Base-by-base conservation (phyloP, 345 rosid genomes). In the Corymbia maculata region DNA sequence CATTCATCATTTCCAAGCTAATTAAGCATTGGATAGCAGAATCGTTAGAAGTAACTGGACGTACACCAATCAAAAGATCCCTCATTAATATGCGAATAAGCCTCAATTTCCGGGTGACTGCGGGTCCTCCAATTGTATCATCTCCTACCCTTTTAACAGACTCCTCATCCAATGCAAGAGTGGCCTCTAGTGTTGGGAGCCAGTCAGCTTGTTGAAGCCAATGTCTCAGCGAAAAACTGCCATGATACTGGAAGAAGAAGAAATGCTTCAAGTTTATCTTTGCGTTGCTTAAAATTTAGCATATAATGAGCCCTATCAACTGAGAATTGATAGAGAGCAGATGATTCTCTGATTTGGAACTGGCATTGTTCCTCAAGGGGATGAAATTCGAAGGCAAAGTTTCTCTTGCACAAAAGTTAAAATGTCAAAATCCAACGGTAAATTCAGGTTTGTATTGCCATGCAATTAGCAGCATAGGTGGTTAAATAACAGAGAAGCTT, bases 181-280 rank as follows among this genome's bases (percentile, higher is more conserved):
- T 96, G 90, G 98, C 97, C 93, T 97, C 99, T 90, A 97, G 91
- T 9, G 98, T 96, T 45, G 99, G 99, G 91, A 97, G 97, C 99
- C 99, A 97, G 88, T 97, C 96, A 16, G 98, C 92, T 88, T 95
- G 99, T 89, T 93, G 99, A 92, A 97, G 98, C 99, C 98, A 97
- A 86, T 97, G 99, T 89, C 98, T 92, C 91, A 96, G 92, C 13
- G 99, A 97, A 90, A 94, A 97, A 92, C 99, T 96, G 85, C 98
- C 99, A 92, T 97, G 97, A 91, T 95, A 95, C 99, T 97, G 91
- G 86, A 30, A 59, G 52, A 86, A 42, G 61, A 59, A 59, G 52
- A 85, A 85, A 85, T 30, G 61, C 30, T 28, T 85, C 49, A 9
- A 11, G 17, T 85, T 47, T 30, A 52, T 52, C 45, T 85, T 19